phyloP scores from a whole-genome alignment of 2,329 filamentous ascomycete genomes.

The Aspergillus phoenicis region DNA sequence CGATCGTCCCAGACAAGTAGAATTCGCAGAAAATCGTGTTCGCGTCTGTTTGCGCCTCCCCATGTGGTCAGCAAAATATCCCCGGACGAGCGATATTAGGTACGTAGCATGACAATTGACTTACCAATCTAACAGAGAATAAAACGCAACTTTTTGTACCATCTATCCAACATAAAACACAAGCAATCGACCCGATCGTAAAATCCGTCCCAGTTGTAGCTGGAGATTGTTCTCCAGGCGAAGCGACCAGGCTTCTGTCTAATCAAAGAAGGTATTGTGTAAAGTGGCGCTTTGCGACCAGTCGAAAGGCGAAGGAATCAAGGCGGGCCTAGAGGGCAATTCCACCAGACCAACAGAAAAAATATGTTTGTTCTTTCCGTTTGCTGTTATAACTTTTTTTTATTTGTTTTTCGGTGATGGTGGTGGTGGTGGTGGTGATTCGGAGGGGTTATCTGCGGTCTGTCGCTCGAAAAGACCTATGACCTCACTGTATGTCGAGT shows the following conservation, averaged over 20 bases:
- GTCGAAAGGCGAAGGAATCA: slow-evolving; percentile 14
- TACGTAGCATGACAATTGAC: slow-evolving; percentile 17
- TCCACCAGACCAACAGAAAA: slow-evolving; percentile 9
- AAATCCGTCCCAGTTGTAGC: slow-evolving; percentile 15
- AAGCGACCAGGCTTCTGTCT: slow-evolving; percentile 36
- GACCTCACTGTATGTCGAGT: slow-evolving; percentile 15
- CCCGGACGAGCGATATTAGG: slow-evolving; percentile 3
- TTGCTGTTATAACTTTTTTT: too few species aligned
- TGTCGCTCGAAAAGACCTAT: slow-evolving; percentile 16
- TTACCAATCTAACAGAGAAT: slow-evolving; percentile 36
- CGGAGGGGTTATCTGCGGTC: slow-evolving; percentile 11
- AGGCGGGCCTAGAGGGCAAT: slow-evolving; percentile 13
- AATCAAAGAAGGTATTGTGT: slow-evolving; percentile 14
- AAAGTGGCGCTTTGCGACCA: slow-evolving; percentile 22
- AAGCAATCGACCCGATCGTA: slow-evolving; percentile 29
- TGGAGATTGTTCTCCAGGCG: slow-evolving; percentile 15
- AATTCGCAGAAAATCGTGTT: slow-evolving; percentile 31
- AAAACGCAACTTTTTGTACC: slow-evolving; percentile 26
- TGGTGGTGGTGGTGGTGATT: background rate
- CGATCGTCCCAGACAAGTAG: slow-evolving; percentile 17
- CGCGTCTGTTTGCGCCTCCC: slow-evolving; percentile 26
- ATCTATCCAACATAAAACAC: slow-evolving; percentile 33
- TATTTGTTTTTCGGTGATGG: too few species aligned
- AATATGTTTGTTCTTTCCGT: slow-evolving; percentile 14
- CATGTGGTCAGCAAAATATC: slow-evolving; percentile 14